Base-by-base conservation (phyloP, 2,329 filamentous ascomycete species). In the Penicillium fuscoglaucum region DNA sequence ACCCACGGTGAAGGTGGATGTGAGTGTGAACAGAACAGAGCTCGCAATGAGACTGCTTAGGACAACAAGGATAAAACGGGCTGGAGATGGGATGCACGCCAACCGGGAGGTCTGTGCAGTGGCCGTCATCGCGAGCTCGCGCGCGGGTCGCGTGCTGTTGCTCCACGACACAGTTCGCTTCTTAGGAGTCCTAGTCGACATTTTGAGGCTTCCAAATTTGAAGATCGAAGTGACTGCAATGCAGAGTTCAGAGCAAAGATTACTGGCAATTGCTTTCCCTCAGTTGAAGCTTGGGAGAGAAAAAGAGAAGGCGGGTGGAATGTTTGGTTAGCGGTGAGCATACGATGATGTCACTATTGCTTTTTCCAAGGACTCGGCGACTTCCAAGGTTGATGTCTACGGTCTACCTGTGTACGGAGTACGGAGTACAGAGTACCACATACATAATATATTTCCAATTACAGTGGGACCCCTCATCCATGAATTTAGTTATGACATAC, bases 1-100 rank as follows among this genome's bases (percentile, higher is more conserved):
- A 7, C 83, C 84, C 15, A 82, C 80, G 6, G 85, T 86, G 61
- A 85, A 81, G 39, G 83, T 80, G 48, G 84, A 81, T 7, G 84
- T 79, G 52, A 88, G 70, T 47, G 85, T 84, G 73, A 90, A 89
- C 7, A 90, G 82, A 19, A 87, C 68, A 17, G 84, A 82, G 62
- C 87, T 89, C 57, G 91, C 76, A 33, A 80, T 78, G 58, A 93
- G 80, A 74, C 80, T 85, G 59, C 82, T 70, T 19, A 82, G 56
- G n/a, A 84, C 74, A 5, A 74, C 71, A 5, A 76, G 73, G 5
- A 80, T 68, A 31, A 85, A 82, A 57, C 81, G 79, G 6, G 67
- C 57, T 15, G 63, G 46, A 10, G 72, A 68, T 33, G 72, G 72
- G 26, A 75, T 67, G 55, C 65, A 69, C 33, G 68, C 61, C 33